Conservation (phyloP, 441 rosid species). For the California macrophylla region DNA sequence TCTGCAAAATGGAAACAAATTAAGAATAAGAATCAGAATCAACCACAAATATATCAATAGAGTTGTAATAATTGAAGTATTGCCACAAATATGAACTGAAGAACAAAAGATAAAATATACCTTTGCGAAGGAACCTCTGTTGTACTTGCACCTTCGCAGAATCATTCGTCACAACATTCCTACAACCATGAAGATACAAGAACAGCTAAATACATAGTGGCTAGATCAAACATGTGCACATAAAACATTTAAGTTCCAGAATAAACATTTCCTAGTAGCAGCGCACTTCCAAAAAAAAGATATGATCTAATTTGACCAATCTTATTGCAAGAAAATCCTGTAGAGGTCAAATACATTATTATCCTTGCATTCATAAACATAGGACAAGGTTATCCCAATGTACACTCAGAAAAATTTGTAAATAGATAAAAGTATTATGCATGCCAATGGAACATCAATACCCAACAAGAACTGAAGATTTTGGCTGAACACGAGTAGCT, state of each 20-base stretch:
- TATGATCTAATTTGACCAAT: not conserved
- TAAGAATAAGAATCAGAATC: conserved; percentile 3
- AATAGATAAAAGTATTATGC: not conserved
- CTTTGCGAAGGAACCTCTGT: conserved; percentile 44
- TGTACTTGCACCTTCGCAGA: conserved; percentile 41
- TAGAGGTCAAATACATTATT: not conserved
- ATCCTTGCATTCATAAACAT: not conserved
- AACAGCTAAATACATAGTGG: not conserved
- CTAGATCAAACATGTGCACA: not conserved
- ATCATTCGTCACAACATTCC: conserved; percentile 47
- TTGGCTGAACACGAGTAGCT: not conserved
- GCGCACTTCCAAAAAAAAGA: not conserved
- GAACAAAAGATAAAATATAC: conserved; percentile 23
- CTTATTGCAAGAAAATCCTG: not conserved
- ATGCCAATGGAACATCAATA: not conserved
- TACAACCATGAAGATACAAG: conserved; percentile 22
- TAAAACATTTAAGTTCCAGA: not conserved
- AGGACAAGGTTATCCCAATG: not conserved
- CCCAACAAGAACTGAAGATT: not conserved
- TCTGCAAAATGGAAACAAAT: conserved; percentile 32
- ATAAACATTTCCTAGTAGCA: not conserved
- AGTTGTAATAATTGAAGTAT: not conserved
- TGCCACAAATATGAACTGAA: not conserved
- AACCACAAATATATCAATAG: not conserved
- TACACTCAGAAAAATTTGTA: not conserved